A percentile compares a stretch with the other conserved stretches of the same genome.
Conservation (phyloP, 805 yeast genomes). For the Zygosaccharomyces bailii region DNA sequence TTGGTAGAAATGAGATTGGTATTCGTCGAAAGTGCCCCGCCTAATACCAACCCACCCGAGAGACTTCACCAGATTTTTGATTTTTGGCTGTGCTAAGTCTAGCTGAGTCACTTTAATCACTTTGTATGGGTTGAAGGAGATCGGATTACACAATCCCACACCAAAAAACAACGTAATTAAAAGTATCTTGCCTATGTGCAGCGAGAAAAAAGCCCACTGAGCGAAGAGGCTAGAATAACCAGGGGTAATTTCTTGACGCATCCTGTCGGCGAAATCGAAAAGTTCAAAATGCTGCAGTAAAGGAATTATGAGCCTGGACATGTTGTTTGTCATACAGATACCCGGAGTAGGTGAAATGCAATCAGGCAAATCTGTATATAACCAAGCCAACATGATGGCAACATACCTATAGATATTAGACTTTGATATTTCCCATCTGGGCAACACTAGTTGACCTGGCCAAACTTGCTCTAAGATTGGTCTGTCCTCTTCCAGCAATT, state of each 20-base stretch:
- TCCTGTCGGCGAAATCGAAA: conserved; percentile 42
- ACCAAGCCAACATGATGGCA: conserved; percentile 56
- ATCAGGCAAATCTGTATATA: conserved; percentile 92
- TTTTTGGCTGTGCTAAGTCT: conserved; percentile 29
- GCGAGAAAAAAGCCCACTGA: conserved; percentile 64
- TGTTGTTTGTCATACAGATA: conserved; percentile 64
- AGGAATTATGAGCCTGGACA: conserved; percentile 38
- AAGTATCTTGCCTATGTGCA: conserved; percentile 64
- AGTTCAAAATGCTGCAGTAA: conserved; percentile 37
- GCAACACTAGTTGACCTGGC: conserved; percentile 82
- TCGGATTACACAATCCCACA: conserved; percentile 79
- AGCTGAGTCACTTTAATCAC: conserved; percentile 34
- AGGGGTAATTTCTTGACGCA: conserved; percentile 48
- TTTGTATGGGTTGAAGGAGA: conserved; percentile 43
- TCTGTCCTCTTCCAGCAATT: conserved; percentile 47
- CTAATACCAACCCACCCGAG: conserved; percentile 97
- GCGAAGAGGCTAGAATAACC: conserved; percentile 41
- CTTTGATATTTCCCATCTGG: conserved; percentile 31
- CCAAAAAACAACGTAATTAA: conserved; percentile 56
- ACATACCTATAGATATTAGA: conserved; percentile 17
- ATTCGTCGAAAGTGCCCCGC: conserved; percentile 65
- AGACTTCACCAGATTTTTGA: conserved; percentile 45
- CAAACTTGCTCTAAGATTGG: conserved; percentile 59
- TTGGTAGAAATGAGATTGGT: conserved; percentile 65
- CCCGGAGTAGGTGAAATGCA: conserved; percentile 90